phyloP scores from a whole-genome alignment of 2,329 filamentous ascomycete genomes.

The Truncatella angustata region DNA sequence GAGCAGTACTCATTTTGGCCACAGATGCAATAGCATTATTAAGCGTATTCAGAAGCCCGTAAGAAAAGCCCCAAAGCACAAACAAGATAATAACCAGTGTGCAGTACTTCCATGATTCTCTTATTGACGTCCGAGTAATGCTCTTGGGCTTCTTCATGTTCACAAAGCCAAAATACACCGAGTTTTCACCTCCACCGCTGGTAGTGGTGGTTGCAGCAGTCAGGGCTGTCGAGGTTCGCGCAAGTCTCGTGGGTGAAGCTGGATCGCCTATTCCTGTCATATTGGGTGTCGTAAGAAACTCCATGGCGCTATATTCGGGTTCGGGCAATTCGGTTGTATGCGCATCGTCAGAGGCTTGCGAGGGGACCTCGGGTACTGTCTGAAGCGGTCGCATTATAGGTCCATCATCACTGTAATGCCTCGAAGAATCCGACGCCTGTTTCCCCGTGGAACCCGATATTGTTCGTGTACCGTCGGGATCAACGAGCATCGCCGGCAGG shows the following conservation, averaged over 20 bases:
- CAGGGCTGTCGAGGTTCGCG: slow-evolving; percentile 23
- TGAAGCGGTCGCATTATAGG: slow-evolving; percentile 10
- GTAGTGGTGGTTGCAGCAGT: slow-evolving; percentile 36
- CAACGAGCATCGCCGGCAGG: slow-evolving; percentile 55
- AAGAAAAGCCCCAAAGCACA: slow-evolving; percentile 87
- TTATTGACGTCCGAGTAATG: slow-evolving; percentile 62
- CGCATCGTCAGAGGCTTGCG: slow-evolving; percentile 13
- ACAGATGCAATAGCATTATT: slow-evolving; percentile 69
- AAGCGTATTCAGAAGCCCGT: slow-evolving; percentile 79
- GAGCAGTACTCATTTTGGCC: slow-evolving; percentile 56
- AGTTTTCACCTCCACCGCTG: slow-evolving; percentile 36
- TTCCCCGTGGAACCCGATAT: slow-evolving; percentile 27
- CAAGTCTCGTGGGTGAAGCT: slow-evolving; percentile 13
- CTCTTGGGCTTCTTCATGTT: slow-evolving; percentile 68
- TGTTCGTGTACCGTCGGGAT: slow-evolving; percentile 43
- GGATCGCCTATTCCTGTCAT: slow-evolving; percentile 16
- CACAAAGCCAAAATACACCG: slow-evolving; percentile 74
- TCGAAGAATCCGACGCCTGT: slow-evolving; percentile 19
- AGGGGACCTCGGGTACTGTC: slow-evolving; percentile 11
- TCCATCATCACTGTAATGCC: slow-evolving; percentile 22
- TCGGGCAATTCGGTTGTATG: slow-evolving; percentile 20
- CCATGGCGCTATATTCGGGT: slow-evolving; percentile 34
- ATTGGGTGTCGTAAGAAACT: slow-evolving; percentile 46
- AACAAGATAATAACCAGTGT: slow-evolving; percentile 77
- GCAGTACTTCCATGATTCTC: slow-evolving; percentile 70